A percentile compares a stretch with the other conserved stretches of the same genome.
phyloP scores from a whole-genome alignment of 2,329 filamentous ascomycete species.

The Colletotrichum cordylinicola region DNA sequence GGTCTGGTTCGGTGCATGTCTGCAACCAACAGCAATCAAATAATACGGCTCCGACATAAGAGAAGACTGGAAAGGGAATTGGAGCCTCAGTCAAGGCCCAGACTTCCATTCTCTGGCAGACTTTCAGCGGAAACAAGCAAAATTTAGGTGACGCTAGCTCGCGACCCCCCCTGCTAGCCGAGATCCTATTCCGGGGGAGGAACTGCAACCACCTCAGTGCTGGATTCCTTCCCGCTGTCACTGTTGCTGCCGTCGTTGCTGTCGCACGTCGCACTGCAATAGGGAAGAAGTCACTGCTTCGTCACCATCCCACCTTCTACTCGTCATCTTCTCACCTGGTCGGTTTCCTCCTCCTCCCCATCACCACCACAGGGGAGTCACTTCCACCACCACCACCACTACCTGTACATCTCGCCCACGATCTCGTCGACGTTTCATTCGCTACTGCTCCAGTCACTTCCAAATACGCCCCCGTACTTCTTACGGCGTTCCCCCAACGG shows the following conservation, averaged over 20 bases:
- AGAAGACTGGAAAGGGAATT: not conserved
- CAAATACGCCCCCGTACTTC: not conserved
- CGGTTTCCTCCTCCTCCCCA: not conserved
- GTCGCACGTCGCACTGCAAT: not conserved
- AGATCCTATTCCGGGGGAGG: conserved; percentile 2
- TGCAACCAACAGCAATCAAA: not conserved
- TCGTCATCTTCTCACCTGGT: not conserved
- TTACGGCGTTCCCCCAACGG: not conserved
- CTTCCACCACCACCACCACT: not conserved
- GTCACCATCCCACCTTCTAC: not conserved
- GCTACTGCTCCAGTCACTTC: not conserved
- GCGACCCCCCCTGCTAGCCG: not conserved
- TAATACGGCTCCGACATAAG: not conserved
- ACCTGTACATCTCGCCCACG: not conserved
- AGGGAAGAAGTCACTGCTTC: not conserved
- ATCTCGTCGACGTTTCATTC: not conserved
- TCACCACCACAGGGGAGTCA: not conserved
- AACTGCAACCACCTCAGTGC: not conserved
- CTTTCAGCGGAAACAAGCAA: conserved; percentile 6
- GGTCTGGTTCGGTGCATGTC: not conserved
- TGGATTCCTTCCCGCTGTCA: not conserved
- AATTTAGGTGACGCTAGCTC: not conserved
- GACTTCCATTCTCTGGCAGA: not conserved
- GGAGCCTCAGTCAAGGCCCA: not conserved
- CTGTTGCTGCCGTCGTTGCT: not conserved